Evolutionary conservation across 2,329 filamentous ascomycete species (phyloP), one percentile per base, ranked within the genome.

Genomic region (Furcasterigmium furcatum): DNA sequence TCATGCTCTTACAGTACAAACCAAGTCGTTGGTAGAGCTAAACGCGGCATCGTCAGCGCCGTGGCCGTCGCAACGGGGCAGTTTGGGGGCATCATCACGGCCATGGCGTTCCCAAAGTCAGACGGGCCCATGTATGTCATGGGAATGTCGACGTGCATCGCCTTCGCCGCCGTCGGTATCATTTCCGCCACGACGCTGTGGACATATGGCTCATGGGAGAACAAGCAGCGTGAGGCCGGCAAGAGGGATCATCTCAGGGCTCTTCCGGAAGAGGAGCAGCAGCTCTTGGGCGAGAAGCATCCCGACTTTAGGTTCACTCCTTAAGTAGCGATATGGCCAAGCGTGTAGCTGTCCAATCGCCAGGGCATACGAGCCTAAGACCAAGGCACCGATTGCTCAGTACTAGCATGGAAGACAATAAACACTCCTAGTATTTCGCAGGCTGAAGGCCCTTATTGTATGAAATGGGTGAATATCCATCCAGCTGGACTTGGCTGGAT

Each of bases 21-120:
- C 59, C 74, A 77, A 50, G 58, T 74, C 4, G 66, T 71, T 13
- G 69, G 68, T 9, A 71, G 65, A 43, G 71, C 70, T 34, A 77
- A 76, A 54, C 65, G 68, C 44, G 69, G 72, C 16, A 67, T 67
- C 4, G 65, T 67, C 1, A 71, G 71, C 29, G 72, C 70, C 0
- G 66, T 74, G 51, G 70, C 72, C 44, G 71, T 73, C 19, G 64
- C 62, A 5, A 63, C 72, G 30, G 72, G 72, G 0, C 74, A 74
- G 57, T 16, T 65, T 22, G 64, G 58, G 13, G 63, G 63, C 20
- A 58, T 59, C 45, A 54, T 58, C 46, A 55, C 55, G 6, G 53
- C 55, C 2, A 20, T 57, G 44, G 42, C 59, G 53, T 50, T 61
- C 51, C 45, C 48, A 10, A 51, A 41, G 21, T 56, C 52, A 8